Evolutionary conservation across 108 stramenopile species (phyloP).

Genomic region (Cyclotella cryptica): DNA sequence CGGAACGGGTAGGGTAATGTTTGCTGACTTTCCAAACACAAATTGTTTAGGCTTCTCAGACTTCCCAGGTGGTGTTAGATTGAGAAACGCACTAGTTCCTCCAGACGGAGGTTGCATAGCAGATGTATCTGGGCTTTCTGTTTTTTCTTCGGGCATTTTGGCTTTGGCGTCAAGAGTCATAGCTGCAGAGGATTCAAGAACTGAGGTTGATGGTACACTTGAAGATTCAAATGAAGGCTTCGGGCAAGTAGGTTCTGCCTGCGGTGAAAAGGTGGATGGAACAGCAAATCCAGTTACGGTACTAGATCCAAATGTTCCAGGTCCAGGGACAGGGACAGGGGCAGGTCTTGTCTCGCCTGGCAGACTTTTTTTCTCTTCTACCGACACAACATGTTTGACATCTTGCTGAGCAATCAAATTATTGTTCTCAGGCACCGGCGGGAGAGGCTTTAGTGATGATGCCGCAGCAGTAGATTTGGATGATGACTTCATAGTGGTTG

Average conservation of each 20-base stretch:
- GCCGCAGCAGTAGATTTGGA: neutral
- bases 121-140: neutral
- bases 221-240: slow-evolving; percentile 35
- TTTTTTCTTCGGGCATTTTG: slow-evolving; percentile 8
- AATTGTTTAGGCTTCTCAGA: slow-evolving; percentile 38
- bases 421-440: slow-evolving; percentile 34
- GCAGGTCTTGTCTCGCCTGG: neutral
- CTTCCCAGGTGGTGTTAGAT: slow-evolving; percentile 50
- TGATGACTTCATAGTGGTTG: neutral
- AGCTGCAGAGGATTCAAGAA: slow-evolving; percentile 10
- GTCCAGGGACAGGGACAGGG: slow-evolving; percentile 1
- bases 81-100: slow-evolving; percentile 40
- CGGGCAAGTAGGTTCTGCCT: slow-evolving; percentile 39
- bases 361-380: slow-evolving; percentile 1
- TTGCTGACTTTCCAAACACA: slow-evolving; percentile 54
- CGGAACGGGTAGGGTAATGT: slow-evolving; percentile 47
- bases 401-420: neutral
- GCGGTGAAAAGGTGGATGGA: slow-evolving; percentile 9
- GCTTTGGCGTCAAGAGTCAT: neutral
- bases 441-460: slow-evolving; percentile 19
- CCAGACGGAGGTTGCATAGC: neutral
- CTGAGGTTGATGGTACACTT: neutral
- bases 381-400: neutral
- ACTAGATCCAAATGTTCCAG: slow-evolving; percentile 37
- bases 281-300: slow-evolving; percentile 24